Percentiles rank a stretch among this genome's conserved stretches.
These are phyloP conservation scores for Colletotrichum sp. DNA, from an alignment of 2,329 filamentous ascomycete genomes.

Conservation along the genomic window DNA sequence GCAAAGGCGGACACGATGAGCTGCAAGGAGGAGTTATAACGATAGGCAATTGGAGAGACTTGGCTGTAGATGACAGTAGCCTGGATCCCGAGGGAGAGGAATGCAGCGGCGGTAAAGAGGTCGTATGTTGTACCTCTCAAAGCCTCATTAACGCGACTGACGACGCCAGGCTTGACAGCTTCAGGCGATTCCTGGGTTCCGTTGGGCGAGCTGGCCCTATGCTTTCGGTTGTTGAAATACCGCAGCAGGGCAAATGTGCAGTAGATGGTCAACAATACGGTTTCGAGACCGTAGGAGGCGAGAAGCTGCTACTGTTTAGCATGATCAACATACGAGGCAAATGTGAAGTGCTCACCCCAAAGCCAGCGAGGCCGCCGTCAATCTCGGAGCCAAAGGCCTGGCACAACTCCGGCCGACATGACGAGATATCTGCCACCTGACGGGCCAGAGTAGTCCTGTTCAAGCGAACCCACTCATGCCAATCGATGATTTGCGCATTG, in stretches of 20 bases:
- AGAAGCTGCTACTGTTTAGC: background rate
- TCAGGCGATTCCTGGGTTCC: background rate
- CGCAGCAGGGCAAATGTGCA: background rate
- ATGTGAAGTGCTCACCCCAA: background rate
- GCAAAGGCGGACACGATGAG: slow-evolving; percentile 2
- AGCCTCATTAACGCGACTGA: background rate
- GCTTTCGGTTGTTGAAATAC: background rate
- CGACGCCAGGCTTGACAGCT: background rate
- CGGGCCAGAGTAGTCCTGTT: background rate
- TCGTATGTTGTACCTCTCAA: background rate
- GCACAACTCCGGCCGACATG: background rate
- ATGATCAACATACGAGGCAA: background rate
- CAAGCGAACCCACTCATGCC: slow-evolving; percentile 14
- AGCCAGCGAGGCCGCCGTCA: background rate
- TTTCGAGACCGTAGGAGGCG: background rate
- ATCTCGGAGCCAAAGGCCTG: background rate
- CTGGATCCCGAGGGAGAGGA: background rate
- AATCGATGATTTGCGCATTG: background rate
- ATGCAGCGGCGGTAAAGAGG: slow-evolving; percentile 3
- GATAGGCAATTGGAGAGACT: background rate
- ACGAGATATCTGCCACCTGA: background rate
- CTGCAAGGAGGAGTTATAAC: background rate
- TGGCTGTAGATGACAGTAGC: background rate
- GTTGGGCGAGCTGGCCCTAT: background rate
- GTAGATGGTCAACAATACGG: slow-evolving; percentile 1